phyloP scores from a whole-genome alignment of 108 stramenopile species.

The Nannochloropsis gaditana region DNA sequence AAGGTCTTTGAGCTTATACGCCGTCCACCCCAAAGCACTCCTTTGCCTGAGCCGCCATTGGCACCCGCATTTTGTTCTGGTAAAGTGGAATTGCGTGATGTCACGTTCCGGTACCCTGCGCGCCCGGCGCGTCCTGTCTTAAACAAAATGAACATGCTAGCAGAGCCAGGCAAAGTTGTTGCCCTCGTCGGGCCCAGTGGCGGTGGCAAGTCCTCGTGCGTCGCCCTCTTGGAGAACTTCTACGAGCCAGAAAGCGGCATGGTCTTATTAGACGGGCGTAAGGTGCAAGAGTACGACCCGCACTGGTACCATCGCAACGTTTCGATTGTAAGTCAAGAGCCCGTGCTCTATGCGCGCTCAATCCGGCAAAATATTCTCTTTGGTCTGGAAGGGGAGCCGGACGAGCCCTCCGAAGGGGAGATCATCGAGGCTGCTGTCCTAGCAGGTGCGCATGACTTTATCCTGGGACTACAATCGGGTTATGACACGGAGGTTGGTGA shows the following conservation, averaged over 20 bases:
- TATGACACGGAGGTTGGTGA: constrained; percentile 85
- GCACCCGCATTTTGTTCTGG: constrained; percentile 26
- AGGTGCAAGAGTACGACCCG: constrained; percentile 37
- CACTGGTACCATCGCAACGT: constrained; percentile 42
- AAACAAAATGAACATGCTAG: constrained; percentile 35
- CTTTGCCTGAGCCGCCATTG: background rate
- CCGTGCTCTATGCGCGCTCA: constrained; percentile 45
- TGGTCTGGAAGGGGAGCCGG: constrained; percentile 46
- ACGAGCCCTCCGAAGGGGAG: background rate
- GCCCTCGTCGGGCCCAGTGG: constrained; percentile 72
- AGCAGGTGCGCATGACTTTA: constrained; percentile 53
- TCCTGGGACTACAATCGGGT: constrained; percentile 49
- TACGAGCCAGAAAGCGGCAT: constrained; percentile 65
- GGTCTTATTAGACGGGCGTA: constrained; percentile 55
- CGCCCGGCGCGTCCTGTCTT: constrained; percentile 31
- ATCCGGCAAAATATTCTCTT: constrained; percentile 51
- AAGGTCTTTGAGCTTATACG: constrained; percentile 59
- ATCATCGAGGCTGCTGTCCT: constrained; percentile 32
- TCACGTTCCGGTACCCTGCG: constrained; percentile 27
- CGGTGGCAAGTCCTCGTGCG: constrained; percentile 67
- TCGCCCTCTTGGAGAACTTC: constrained; percentile 67
- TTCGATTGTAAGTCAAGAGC: constrained; percentile 43
- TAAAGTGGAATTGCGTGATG: constrained; percentile 32
- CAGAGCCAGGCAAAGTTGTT: constrained; percentile 50
- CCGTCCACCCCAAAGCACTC: constrained; percentile 23